Percentiles rank a stretch among this genome's conserved stretches.
phyloP scores from a whole-genome alignment of 495 filamentous ascomycete species.

The Neurospora sp. region DNA sequence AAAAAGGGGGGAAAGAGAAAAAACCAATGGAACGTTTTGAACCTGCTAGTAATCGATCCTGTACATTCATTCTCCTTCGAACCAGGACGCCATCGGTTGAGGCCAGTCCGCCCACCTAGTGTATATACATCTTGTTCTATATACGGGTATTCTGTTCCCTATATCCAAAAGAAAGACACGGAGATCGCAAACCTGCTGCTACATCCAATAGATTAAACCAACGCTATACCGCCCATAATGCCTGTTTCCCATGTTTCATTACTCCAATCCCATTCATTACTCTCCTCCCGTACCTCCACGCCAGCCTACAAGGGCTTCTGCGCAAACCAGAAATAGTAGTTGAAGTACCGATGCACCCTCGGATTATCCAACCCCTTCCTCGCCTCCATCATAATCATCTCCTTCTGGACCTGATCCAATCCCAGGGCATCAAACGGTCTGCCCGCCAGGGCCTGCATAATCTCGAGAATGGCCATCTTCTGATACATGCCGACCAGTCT shows the following conservation, averaged over 20 bases:
- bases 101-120: background rate
- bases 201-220: background rate
- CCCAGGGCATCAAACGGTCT: conserved; percentile 37
- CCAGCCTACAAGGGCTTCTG: conserved; percentile 17
- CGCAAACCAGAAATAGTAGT: conserved; percentile 29
- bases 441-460: conserved; percentile 39
- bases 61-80: too few relatives aligned
- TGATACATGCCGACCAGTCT: conserved; percentile 43
- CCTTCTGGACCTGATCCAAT: conserved; percentile 17
- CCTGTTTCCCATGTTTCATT: background rate
- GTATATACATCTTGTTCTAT: background rate
- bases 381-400: conserved; percentile 19
- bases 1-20: too few relatives aligned
- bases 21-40: too few relatives aligned
- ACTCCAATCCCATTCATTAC: background rate
- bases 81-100: background rate
- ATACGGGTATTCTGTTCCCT: background rate
- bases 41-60: too few relatives aligned
- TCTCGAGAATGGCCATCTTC: conserved; percentile 37
- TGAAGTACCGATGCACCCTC: conserved; percentile 26
- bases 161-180: background rate
- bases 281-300: background rate
- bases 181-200: background rate
- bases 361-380: conserved; percentile 19
- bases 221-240: background rate